phyloP scores from a whole-genome alignment of 345 rosid genomes.

The Bruguiera gymnorhiza region DNA sequence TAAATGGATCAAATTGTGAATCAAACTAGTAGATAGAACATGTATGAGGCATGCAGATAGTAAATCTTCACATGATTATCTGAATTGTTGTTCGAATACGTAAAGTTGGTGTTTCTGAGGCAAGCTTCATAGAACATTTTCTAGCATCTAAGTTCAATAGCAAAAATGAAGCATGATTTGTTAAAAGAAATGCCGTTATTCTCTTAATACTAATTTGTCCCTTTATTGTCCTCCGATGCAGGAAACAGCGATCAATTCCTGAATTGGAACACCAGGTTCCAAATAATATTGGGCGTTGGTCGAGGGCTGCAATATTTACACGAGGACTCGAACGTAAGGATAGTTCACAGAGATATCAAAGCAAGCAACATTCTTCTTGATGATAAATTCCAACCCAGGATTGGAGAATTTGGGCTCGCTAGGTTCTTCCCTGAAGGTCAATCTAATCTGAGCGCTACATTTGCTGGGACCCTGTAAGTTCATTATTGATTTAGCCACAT shows the following conservation, averaged over 20 bases:
- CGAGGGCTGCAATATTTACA: slow-evolving; percentile 67
- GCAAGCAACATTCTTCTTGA: slow-evolving; percentile 79
- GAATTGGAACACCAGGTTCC: slow-evolving; percentile 51
- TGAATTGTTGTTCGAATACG: no score
- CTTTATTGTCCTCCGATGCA: slow-evolving; percentile 15
- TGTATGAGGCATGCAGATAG: no score
- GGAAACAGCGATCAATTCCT: slow-evolving; percentile 40
- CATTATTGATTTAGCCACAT: background rate
- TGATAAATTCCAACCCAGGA: slow-evolving; percentile 57
- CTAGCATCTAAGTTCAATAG: no score
- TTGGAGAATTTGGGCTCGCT: slow-evolving; percentile 72
- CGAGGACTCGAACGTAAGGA: slow-evolving; percentile 58
- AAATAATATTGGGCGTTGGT: slow-evolving; percentile 57
- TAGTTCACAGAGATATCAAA: slow-evolving; percentile 67
- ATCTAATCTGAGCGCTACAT: slow-evolving; percentile 59
- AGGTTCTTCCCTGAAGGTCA: slow-evolving; percentile 74
- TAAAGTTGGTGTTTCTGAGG: no score
- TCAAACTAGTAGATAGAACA: no score
- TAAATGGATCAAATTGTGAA: no score
- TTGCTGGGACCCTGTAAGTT: slow-evolving; percentile 71
- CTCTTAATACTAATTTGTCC: background rate
- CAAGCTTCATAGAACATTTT: no score
- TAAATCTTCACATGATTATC: no score
- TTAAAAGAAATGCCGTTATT: no score
- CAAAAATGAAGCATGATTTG: no score